Evolutionary conservation across 495 filamentous ascomycete genomes (phyloP).

Genomic region (Parmelia sp.): DNA sequence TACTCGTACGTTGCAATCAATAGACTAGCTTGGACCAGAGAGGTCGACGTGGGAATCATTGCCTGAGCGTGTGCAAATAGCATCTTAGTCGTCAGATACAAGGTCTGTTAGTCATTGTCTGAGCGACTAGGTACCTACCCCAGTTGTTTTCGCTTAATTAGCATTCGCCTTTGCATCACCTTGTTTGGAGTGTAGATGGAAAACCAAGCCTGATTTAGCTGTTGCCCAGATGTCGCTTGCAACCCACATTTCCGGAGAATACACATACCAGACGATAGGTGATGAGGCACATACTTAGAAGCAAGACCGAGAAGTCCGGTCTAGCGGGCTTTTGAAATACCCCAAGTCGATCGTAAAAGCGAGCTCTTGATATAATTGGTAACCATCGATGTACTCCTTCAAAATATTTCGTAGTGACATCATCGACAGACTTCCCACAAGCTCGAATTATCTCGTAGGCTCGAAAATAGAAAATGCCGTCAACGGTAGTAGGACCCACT

Average conservation of each 20-base stretch:
- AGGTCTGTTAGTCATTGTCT: neutral
- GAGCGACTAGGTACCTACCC: neutral
- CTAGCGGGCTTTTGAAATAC: neutral
- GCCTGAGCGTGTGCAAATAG: slow-evolving; percentile 8
- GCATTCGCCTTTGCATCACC: no score
- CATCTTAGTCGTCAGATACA: slow-evolving; percentile 7
- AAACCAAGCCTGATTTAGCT: neutral
- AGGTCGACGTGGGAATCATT: neutral
- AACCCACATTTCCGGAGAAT: neutral
- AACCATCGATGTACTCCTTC: slow-evolving; percentile 7
- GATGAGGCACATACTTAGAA: neutral
- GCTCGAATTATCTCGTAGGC: neutral
- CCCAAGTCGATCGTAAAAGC: neutral
- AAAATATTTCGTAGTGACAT: slow-evolving; percentile 7
- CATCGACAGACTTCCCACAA: slow-evolving; percentile 2
- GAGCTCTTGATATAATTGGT: slow-evolving; percentile 4
- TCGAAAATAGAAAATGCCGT: neutral
- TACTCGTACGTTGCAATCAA: slow-evolving; percentile 4
- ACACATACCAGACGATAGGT: neutral
- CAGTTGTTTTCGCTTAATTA: neutral
- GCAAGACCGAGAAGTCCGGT: slow-evolving; percentile 4
- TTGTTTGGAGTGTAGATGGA: neutral
- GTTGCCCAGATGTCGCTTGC: neutral
- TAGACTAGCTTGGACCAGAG: slow-evolving; percentile 5
- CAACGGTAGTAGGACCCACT: neutral